Base-by-base conservation (phyloP, 805 yeast species). In the Starmerella sirachaensis region DNA sequence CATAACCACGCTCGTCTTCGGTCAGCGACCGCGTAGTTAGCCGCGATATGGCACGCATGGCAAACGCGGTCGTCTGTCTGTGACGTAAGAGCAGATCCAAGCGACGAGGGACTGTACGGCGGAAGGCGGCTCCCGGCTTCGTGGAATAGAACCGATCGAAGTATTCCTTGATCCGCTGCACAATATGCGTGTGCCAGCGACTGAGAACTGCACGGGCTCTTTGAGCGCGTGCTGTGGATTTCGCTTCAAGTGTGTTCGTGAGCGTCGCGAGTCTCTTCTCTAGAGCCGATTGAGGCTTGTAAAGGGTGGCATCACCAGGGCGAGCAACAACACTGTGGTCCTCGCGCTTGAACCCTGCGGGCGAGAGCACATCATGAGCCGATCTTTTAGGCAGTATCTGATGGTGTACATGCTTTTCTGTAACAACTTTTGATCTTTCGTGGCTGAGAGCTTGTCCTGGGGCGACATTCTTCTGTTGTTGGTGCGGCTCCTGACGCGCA, bases 1-100 rank as follows among this genome's bases (percentile, higher is more conserved):
- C 68, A 10, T 52, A 57, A 13, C 68, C 68, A 36, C 48, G 51
- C 8, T 51, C 42, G 42, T 63, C 68, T 34, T 63, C 68, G 6
- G 48, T 46, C 11, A 54, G 37, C 1, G 66, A 61, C 20, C 45
- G 47, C 24, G 48, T 49, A 3, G 60, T 54, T 14, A 63, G 42
- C 5, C 47, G 40, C 7, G 61, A 45, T 13, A 64, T 39, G 2
- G 60, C 53, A 20, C 43, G 33, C n/a, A 59, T 39, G 5, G 64
- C 60, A 26, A 50, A 49, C 24, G 42, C 40, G 0, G 56, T 42
- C n/a, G 55, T 34, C 13, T 40, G 45, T 4, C 49, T 53, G 31
- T 51, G 52, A 3, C 58, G 49, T 10, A 62, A 41, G 17, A 51
- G 30, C 6, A 11, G 18, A 5, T 42, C 44, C 17, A 55, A 40